These are phyloP conservation scores for Mitragyna speciosa DNA, from an alignment of 257 asterid species.

Conservation along the genomic window DNA sequence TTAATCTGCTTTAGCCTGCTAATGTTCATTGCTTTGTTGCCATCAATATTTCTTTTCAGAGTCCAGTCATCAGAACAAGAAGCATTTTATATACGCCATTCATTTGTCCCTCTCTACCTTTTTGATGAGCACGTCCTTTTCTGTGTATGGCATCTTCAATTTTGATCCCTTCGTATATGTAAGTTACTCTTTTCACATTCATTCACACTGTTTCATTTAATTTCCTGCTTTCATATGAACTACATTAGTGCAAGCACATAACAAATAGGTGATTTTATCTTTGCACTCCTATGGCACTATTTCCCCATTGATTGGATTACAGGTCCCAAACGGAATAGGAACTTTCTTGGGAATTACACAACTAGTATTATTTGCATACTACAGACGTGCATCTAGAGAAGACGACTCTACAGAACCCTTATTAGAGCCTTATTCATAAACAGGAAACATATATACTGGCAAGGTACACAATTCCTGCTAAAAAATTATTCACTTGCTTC, in stretches of 20 bases:
- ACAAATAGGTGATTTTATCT: not conserved
- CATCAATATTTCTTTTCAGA: constrained; percentile 37
- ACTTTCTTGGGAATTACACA: constrained; percentile 46
- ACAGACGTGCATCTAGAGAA: constrained; percentile 37
- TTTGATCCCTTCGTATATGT: constrained; percentile 61
- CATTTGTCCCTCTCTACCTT: constrained; percentile 57
- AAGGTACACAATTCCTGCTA: constrained; percentile 3
- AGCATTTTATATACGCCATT: constrained; percentile 71
- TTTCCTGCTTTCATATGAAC: not conserved
- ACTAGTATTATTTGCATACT: constrained; percentile 46
- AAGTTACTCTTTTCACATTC: constrained; percentile 21
- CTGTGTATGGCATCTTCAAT: constrained; percentile 53
- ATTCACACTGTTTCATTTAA: not conserved
- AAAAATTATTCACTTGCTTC: not conserved
- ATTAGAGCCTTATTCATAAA: constrained; percentile 36
- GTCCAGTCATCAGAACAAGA: constrained; percentile 55
- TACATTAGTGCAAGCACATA: not conserved
- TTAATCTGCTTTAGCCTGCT: not conserved
- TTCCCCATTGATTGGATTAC: constrained; percentile 14
- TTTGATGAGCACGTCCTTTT: constrained; percentile 62
- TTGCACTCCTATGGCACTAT: not conserved
- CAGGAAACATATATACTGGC: not conserved
- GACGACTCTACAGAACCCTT: constrained; percentile 46
- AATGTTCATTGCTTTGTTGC: not conserved
- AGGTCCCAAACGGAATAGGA: constrained; percentile 72